Evolutionary conservation across 2,329 filamentous ascomycete genomes (phyloP).

Genomic region (Chalaropsis ovoidea): DNA sequence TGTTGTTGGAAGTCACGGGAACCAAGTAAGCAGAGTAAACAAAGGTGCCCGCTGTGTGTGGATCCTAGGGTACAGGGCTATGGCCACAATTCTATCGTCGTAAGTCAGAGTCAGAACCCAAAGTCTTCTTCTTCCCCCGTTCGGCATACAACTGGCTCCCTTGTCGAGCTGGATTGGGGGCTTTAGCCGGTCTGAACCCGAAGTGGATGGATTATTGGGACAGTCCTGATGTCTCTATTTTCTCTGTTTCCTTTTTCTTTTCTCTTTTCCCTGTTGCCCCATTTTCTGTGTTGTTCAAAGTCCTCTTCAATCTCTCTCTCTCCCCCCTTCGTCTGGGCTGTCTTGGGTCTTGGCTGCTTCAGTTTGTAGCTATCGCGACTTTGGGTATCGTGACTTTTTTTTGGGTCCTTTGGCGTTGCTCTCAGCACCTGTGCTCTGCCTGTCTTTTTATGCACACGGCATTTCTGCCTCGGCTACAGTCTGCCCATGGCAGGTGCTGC

Average conservation of each 20-base stretch:
- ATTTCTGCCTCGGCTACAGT: background rate
- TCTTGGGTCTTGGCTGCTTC: background rate
- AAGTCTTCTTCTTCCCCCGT: background rate
- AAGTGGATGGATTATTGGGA: background rate
- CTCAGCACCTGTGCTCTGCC: background rate
- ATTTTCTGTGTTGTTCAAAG: background rate
- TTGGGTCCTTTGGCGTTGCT: background rate
- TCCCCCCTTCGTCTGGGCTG: background rate
- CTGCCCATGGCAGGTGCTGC: background rate
- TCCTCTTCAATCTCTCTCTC: background rate
- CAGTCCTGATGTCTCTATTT: background rate
- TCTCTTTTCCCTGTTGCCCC: background rate
- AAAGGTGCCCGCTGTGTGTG: background rate
- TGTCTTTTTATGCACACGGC: background rate
- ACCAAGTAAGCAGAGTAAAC: too few species aligned
- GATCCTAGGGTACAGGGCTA: background rate
- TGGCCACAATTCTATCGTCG: background rate
- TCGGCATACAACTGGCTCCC: background rate
- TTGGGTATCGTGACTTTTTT: background rate
- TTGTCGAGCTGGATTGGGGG: conserved; percentile 1
- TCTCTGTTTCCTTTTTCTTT: background rate
- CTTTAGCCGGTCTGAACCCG: background rate
- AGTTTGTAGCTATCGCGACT: background rate
- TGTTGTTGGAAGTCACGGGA: too few species aligned
- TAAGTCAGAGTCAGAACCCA: background rate